Evolutionary conservation across 2,329 filamentous ascomycete genomes (phyloP).

Genomic region (Penicillium sp.): DNA sequence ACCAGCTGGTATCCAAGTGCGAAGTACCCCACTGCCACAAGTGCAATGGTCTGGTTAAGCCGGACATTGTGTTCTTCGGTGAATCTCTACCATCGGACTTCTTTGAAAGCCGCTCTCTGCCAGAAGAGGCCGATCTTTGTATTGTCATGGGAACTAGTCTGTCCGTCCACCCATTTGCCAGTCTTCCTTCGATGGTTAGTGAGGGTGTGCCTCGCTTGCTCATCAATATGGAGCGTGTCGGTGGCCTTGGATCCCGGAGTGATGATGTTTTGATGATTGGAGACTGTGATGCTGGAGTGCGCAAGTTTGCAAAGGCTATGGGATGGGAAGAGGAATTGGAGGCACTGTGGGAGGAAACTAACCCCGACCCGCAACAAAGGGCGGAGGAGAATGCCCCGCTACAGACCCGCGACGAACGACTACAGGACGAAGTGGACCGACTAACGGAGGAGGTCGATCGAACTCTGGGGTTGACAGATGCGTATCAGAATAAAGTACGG

Average conservation of each 20-base stretch:
- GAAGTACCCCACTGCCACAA: constrained; percentile 68
- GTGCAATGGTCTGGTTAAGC: constrained; percentile 82
- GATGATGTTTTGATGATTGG: constrained; percentile 85
- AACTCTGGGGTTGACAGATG: constrained; percentile 50
- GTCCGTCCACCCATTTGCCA: constrained; percentile 83
- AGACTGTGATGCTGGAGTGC: constrained; percentile 78
- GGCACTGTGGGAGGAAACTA: constrained; percentile 65
- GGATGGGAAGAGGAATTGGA: constrained; percentile 88
- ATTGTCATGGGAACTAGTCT: constrained; percentile 89
- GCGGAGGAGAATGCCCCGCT: constrained; percentile 37
- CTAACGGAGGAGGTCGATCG: constrained; percentile 59
- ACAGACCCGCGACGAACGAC: constrained; percentile 53
- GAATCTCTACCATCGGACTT: constrained; percentile 68
- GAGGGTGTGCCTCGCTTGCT: constrained; percentile 71
- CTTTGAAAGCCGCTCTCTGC: constrained; percentile 56
- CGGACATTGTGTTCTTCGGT: constrained; percentile 93
- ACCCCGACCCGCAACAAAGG: constrained; percentile 59
- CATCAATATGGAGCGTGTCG: constrained; percentile 83
- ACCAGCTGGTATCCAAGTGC: constrained; percentile 62
- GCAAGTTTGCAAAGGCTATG: constrained; percentile 71
- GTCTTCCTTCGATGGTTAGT: constrained; percentile 64
- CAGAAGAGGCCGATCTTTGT: constrained; percentile 67
- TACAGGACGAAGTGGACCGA: constrained; percentile 58
- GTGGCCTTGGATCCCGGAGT: constrained; percentile 68
- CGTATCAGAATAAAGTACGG: constrained; percentile 44